Evolutionary conservation across 306 rosid genomes (phyloP).

Genomic region (Chamaecrista fasciculata): DNA sequence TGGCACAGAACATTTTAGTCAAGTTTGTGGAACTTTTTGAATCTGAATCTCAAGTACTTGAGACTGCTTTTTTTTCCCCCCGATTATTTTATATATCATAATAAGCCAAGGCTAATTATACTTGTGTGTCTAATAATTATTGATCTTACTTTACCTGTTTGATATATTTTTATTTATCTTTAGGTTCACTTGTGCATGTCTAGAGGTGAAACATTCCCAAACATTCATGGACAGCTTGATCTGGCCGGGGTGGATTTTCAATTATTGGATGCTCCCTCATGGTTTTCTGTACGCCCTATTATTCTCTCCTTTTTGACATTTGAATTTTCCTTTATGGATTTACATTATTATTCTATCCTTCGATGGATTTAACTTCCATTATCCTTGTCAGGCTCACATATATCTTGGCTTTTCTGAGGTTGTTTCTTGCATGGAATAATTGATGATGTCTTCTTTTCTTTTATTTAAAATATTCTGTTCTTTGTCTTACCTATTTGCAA

Average conservation of each 20-base stretch:
- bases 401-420: background rate
- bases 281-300: conserved; percentile 68
- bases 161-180: conserved; percentile 27
- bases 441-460: background rate
- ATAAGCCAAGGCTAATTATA: conserved; percentile 1
- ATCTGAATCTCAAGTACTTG: conserved; percentile 22
- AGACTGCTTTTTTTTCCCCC: background rate
- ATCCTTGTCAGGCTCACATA: background rate
- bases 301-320: conserved; percentile 22
- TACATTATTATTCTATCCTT: too few relatives aligned
- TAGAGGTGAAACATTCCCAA: conserved; percentile 80
- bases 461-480: background rate
- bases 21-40: conserved; percentile 6
- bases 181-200: conserved; percentile 96
- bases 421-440: conserved; percentile 3
- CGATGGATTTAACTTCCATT: background rate
- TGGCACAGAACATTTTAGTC: conserved; percentile 7
- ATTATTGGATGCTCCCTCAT: conserved; percentile 71
- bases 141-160: conserved; percentile 22
- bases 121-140: conserved; percentile 23
- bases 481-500: conserved; percentile 20
- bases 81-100: background rate
- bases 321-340: background rate
- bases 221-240: conserved; percentile 88
- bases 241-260: conserved; percentile 80